Conservation (phyloP, 2,329 filamentous ascomycete species). For the Clonostachys rosea region DNA sequence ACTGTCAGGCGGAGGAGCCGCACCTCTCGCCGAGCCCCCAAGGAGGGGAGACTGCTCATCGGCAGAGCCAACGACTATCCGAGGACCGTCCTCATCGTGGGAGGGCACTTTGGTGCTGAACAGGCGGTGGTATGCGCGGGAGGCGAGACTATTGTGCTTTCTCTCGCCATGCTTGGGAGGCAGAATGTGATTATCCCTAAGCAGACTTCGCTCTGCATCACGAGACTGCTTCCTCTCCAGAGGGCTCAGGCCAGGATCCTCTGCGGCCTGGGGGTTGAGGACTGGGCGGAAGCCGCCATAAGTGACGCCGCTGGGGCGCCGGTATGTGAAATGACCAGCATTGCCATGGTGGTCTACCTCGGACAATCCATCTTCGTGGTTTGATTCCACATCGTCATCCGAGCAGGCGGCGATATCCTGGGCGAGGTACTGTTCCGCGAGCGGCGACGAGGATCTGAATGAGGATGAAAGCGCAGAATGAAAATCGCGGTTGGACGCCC, state of each 20-base stretch:
- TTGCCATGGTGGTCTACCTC: constrained; percentile 25
- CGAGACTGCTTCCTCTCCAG: constrained; percentile 52
- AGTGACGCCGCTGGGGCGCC: constrained; percentile 72
- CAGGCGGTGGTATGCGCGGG: constrained; percentile 36
- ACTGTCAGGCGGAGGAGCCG: not conserved
- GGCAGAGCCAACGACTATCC: constrained; percentile 23
- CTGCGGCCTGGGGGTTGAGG: constrained; percentile 51
- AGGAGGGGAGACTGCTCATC: constrained; percentile 29
- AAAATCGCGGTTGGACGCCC: constrained; percentile 7
- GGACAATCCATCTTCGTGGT: constrained; percentile 12
- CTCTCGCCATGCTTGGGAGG: constrained; percentile 49
- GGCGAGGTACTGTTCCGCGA: constrained; percentile 61
- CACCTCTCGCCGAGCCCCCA: not conserved
- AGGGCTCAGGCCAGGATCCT: constrained; percentile 37
- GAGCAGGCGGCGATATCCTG: constrained; percentile 62
- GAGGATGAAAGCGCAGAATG: constrained; percentile 32
- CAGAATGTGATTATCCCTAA: constrained; percentile 62
- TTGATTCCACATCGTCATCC: constrained; percentile 34
- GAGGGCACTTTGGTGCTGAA: constrained; percentile 53
- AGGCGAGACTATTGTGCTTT: constrained; percentile 21
- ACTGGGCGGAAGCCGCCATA: constrained; percentile 67
- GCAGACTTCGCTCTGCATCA: constrained; percentile 53
- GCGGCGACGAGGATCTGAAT: constrained; percentile 56
- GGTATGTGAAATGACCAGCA: constrained; percentile 54
- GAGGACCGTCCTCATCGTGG: constrained; percentile 28